Base-by-base conservation (phyloP, 805 yeast species). In the Maudiozyma barnettii region DNA sequence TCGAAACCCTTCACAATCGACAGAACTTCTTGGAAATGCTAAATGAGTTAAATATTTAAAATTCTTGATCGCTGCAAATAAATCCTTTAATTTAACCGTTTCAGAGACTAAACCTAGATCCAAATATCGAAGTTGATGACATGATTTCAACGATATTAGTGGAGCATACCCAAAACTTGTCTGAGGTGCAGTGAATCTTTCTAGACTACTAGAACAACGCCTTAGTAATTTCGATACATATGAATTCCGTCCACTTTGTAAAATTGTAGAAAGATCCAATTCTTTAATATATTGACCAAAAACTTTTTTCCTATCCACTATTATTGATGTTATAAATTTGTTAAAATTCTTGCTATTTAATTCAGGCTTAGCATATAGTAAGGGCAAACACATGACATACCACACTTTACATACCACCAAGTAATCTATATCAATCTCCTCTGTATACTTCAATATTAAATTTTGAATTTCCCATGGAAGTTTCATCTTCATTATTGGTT, bases 101-200 rank as follows among this genome's bases (percentile, higher is more conserved):
- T 90, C 98, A 3, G 95, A 84, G 2, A 91, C 97, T 21, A 89
- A 70, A 12, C 95, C 78, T 50, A 91, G 66, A 61, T 91, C 97
- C 35, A 91, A 68, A 1, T 78, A 75, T 51, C 72, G 72, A 48
- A 91, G 67, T 26, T 74, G 71, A 20, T 68, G 68, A 62, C 99
- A 93, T 39, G 81, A 71, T 49, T 85, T 76, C 41, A 93, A 70
- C 44, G 95, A 81, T n/a, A 87, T 76, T 54, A 91, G 67, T 1
- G 98, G 97, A 1, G 95, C 84, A 44, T 81, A 75, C 0, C 99
- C 99, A 69, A 93, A 91, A 67, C 95, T 84, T 30, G 97, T 82
- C 61, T 91, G 98, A 3, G 98, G 96, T 0, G 98, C 96, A 7
- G 84, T 76, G 56, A 93, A 89, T 10, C 73, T 69, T 52, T 79